phyloP scores from a whole-genome alignment of 257 asterid species.

The Nemophila menziesii region DNA sequence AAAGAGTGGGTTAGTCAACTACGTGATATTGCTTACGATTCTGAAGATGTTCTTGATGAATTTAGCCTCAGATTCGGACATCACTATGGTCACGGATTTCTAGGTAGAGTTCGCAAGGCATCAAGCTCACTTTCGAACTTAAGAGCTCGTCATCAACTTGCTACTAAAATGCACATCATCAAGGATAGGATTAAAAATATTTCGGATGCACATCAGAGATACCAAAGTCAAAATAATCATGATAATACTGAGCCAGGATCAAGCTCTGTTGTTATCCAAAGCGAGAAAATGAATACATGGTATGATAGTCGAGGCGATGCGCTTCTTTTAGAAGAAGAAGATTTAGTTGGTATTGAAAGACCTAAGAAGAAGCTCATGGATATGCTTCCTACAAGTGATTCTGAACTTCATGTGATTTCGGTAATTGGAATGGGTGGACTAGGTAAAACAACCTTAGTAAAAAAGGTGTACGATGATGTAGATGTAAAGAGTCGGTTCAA shows the following conservation, averaged over 20 bases:
- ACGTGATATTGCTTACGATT: slow-evolving; percentile 24
- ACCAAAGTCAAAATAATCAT: slow-evolving; percentile 5
- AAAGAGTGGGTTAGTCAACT: slow-evolving; percentile 29
- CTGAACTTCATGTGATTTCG: slow-evolving; percentile 10
- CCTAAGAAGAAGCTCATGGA: too few relatives aligned
- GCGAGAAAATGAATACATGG: background rate
- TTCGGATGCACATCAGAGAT: slow-evolving; percentile 10
- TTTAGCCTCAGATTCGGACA: slow-evolving; percentile 2
- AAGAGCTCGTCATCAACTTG: slow-evolving; percentile 11
- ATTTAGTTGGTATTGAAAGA: slow-evolving; percentile 15
- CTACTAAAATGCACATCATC: too few relatives aligned
- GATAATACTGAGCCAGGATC: background rate
- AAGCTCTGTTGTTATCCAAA: background rate
- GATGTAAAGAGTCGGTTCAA: slow-evolving; percentile 8
- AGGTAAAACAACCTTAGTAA: slow-evolving; percentile 24
- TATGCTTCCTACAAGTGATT: slow-evolving; percentile 6
- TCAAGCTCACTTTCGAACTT: background rate
- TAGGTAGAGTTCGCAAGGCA: background rate
- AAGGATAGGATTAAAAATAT: slow-evolving; percentile 4
- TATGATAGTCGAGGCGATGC: too few relatives aligned
- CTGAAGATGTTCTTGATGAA: slow-evolving; percentile 25
- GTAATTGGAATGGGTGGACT: slow-evolving; percentile 22
- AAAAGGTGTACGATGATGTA: too few relatives aligned
- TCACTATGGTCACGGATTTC: background rate
- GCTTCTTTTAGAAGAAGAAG: slow-evolving; percentile 8